These are phyloP conservation scores for Zasmidium angulare DNA, from an alignment of 2,329 filamentous ascomycete species.

Conservation along the genomic window DNA sequence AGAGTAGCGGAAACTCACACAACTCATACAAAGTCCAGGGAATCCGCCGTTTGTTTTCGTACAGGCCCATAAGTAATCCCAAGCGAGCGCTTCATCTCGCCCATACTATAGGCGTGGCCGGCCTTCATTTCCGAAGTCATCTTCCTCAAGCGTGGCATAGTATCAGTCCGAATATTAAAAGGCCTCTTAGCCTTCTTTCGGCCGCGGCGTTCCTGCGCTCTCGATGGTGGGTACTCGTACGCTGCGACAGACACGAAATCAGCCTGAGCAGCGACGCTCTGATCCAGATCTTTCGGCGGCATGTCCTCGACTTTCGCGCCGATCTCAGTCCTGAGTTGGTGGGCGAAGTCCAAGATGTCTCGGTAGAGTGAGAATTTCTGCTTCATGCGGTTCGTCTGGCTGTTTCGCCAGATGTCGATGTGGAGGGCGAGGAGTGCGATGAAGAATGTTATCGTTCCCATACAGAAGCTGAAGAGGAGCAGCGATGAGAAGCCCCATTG, in stretches of 20 bases:
- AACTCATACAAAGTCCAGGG: neutral
- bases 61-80: slow-evolving; percentile 12
- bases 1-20: neutral
- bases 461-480: slow-evolving; percentile 19
- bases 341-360: slow-evolving; percentile 16
- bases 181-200: neutral
- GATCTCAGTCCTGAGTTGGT: slow-evolving; percentile 9
- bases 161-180: neutral
- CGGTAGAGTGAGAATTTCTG: slow-evolving; percentile 11
- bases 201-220: neutral
- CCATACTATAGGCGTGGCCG: slow-evolving; percentile 10
- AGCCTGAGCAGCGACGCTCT: slow-evolving; percentile 1
- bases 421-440: slow-evolving; percentile 6
- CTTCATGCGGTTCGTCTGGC: slow-evolving; percentile 6
- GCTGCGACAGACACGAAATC: slow-evolving; percentile 3
- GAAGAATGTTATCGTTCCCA: slow-evolving; percentile 8
- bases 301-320: slow-evolving; percentile 10
- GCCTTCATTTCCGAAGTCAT: slow-evolving; percentile 6
- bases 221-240: slow-evolving; percentile 9
- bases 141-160: slow-evolving; percentile 1
- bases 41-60: neutral
- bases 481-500: slow-evolving; percentile 18
- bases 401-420: slow-evolving; percentile 10
- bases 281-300: slow-evolving; percentile 9
- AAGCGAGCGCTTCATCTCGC: slow-evolving; percentile 7